Percentiles rank a stretch among this genome's conserved stretches.
Evolutionary conservation across 2,329 filamentous ascomycete genomes (phyloP).

Genomic region (Dothiorella sarmentorum): DNA sequence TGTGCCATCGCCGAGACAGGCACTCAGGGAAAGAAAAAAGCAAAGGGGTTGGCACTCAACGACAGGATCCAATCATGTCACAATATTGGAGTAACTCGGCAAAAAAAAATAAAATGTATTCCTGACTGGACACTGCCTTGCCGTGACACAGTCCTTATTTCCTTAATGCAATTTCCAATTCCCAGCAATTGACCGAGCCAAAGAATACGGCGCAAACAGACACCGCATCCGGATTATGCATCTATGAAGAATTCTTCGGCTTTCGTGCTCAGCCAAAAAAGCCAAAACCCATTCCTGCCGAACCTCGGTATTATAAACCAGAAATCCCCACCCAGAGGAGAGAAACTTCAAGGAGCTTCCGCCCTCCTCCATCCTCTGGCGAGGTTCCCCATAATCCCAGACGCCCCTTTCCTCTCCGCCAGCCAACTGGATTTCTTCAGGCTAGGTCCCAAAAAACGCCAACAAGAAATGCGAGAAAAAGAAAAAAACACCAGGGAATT

Average conservation of each 20-base stretch:
- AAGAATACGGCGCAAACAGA: background rate
- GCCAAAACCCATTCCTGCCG: background rate
- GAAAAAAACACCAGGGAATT: background rate
- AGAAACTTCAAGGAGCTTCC: background rate
- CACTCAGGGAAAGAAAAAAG: no score
- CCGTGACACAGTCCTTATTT: background rate
- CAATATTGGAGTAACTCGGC: background rate
- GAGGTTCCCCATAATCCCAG: background rate
- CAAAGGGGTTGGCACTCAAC: no score
- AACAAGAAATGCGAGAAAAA: constrained; percentile 4
- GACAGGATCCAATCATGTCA: background rate
- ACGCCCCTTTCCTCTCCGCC: background rate
- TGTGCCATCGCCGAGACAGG: no score
- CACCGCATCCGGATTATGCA: background rate
- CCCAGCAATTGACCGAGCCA: background rate
- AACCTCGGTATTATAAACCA: background rate
- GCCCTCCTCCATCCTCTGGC: background rate
- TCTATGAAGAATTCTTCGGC: constrained; percentile 3
- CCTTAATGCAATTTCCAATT: background rate
- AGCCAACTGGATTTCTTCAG: background rate
- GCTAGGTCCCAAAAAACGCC: constrained; percentile 6
- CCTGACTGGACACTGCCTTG: background rate
- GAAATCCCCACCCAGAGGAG: background rate
- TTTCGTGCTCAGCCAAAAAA: background rate
- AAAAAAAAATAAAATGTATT: background rate